Conservation (phyloP, 345 rosid species). For the Luvunga scandens region DNA sequence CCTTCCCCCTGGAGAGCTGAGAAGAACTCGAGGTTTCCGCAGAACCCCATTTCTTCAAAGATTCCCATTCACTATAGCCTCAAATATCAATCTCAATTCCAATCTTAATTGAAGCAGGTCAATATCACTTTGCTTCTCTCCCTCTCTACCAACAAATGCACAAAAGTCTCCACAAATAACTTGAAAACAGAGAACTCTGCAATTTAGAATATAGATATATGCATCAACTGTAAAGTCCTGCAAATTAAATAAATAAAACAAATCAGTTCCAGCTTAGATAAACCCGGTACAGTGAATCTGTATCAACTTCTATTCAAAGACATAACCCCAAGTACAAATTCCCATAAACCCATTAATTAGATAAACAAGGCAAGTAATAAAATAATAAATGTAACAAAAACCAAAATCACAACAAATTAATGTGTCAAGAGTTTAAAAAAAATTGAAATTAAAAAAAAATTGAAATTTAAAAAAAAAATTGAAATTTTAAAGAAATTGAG, state of each 20-base stretch:
- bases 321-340: background rate
- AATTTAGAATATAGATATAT: constrained; percentile 4
- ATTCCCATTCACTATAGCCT: constrained; percentile 28
- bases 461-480: background rate
- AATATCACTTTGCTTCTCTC: background rate
- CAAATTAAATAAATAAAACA: background rate
- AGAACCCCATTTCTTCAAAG: constrained; percentile 59
- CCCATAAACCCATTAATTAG: background rate
- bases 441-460: no score
- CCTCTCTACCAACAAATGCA: background rate
- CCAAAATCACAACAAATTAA: background rate
- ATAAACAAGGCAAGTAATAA: background rate
- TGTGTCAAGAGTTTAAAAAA: no score
- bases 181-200: background rate
- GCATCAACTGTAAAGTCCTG: background rate
- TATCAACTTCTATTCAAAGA: background rate
- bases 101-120: background rate
- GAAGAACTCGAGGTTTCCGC: constrained; percentile 51
- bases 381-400: background rate
- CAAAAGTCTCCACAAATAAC: background rate
- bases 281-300: constrained; percentile 21
- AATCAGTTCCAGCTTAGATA: background rate
- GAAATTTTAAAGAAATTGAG: no score
- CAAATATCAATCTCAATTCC: background rate
- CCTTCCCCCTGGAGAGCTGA: constrained; percentile 38